phyloP scores from a whole-genome alignment of 805 yeast genomes.

The Kazachstania kunashirensis region DNA sequence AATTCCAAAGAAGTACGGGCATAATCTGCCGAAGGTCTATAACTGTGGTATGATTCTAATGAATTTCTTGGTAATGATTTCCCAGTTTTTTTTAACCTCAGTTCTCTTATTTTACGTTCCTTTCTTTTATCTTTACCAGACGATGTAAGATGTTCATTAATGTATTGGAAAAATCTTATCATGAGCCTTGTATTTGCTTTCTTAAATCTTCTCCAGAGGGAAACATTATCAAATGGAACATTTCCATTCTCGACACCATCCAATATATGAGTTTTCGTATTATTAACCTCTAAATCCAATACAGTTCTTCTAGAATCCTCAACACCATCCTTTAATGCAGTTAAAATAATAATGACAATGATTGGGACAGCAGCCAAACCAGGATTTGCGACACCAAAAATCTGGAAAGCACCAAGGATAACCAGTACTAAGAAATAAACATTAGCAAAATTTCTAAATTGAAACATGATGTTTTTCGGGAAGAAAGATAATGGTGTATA shows the following conservation, averaged over 20 bases:
- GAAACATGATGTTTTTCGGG: conserved; percentile 73
- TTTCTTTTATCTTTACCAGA: conserved; percentile 29
- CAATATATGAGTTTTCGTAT: conserved; percentile 60
- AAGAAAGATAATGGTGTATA: conserved; percentile 84
- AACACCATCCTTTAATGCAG: conserved; percentile 71
- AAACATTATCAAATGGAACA: conserved; percentile 52
- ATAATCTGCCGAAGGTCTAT: conserved; percentile 25
- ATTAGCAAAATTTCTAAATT: conserved; percentile 86
- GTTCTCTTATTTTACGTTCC: conserved; percentile 7
- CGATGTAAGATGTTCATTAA: conserved; percentile 26
- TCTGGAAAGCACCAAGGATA: conserved; percentile 66
- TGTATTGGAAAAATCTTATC: conserved; percentile 18
- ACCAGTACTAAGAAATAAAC: conserved; percentile 71
- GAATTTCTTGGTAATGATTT: conserved; percentile 30
- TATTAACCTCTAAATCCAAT: conserved; percentile 66
- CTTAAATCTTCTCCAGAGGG: conserved; percentile 62
- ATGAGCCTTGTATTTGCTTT: conserved; percentile 36
- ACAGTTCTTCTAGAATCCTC: conserved; percentile 73
- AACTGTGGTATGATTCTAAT: conserved; percentile 29
- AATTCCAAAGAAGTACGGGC: conserved; percentile 20
- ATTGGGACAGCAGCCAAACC: conserved; percentile 68
- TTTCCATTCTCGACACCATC: conserved; percentile 48
- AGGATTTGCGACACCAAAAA: conserved; percentile 77
- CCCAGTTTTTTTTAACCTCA: conserved; percentile 6
- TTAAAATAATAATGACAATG: conserved; percentile 63